Evolutionary conservation across 148 eudicot genomes (phyloP).

Genomic region (Camellia granthamiana): DNA sequence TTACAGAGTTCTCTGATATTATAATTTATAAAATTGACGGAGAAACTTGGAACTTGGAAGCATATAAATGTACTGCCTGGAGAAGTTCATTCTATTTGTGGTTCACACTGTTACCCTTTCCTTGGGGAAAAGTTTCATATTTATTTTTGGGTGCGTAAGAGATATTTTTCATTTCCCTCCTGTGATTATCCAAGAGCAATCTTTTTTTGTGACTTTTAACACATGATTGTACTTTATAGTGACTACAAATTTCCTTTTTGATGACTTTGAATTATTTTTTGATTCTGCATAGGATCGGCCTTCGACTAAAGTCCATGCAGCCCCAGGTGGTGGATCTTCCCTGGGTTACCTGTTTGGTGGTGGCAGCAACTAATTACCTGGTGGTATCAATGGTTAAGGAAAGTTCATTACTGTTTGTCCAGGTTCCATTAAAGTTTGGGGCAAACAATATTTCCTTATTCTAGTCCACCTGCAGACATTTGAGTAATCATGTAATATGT

Average conservation of each 20-base stretch:
- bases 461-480: not conserved
- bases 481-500: not conserved
- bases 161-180: not conserved
- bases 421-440: not conserved
- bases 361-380: conserved; percentile 15
- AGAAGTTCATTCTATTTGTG: no score
- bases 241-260: not conserved
- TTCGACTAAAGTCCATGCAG: conserved; percentile 46
- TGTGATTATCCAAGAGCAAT: not conserved
- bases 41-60: no score
- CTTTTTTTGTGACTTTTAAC: not conserved
- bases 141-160: not conserved
- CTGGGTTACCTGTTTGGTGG: conserved; percentile 43
- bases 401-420: not conserved
- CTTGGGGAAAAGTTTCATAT: no score
- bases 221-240: not conserved
- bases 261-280: not conserved
- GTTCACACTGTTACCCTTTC: no score
- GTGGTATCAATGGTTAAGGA: not conserved
- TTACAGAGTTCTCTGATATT: no score
- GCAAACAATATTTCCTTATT: not conserved
- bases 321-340: conserved; percentile 48
- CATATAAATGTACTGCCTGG: no score
- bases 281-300: conserved; percentile 25
- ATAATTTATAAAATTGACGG: no score